Conservation (phyloP, 2,329 filamentous ascomycete species). For the Lasiodiplodia sp. region DNA sequence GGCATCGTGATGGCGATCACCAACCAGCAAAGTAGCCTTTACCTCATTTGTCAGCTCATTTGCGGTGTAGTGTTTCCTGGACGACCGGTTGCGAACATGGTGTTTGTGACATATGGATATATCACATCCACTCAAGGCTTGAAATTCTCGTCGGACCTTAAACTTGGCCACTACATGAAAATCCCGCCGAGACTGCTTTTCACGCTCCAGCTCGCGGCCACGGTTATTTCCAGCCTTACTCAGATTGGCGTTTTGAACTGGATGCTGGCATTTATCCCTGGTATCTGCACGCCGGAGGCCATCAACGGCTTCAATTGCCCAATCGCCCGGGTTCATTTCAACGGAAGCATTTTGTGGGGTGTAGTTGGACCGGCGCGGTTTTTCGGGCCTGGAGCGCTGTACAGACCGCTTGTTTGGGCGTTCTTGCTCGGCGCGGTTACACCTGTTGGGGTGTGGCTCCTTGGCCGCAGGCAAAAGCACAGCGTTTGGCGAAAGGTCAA, state of each 20-base stretch:
- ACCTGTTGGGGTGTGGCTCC: slow-evolving; percentile 77
- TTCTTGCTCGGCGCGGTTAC: slow-evolving; percentile 79
- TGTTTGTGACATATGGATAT: slow-evolving; percentile 90
- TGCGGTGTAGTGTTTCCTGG: slow-evolving; percentile 84
- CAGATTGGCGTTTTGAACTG: slow-evolving; percentile 88
- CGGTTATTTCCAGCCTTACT: slow-evolving; percentile 77
- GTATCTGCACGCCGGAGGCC: slow-evolving; percentile 80
- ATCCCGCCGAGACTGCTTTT: slow-evolving; percentile 82
- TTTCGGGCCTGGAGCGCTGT: slow-evolving; percentile 78
- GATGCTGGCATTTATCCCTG: slow-evolving; percentile 82
- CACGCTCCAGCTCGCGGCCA: slow-evolving; percentile 78
- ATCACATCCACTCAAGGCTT: slow-evolving; percentile 88
- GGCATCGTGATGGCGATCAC: slow-evolving; percentile 94
- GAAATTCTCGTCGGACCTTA: slow-evolving; percentile 87
- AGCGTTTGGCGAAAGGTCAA: slow-evolving; percentile 79
- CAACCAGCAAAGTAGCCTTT: slow-evolving; percentile 86
- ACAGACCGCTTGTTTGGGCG: slow-evolving; percentile 79
- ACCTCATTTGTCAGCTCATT: slow-evolving; percentile 84
- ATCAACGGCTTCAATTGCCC: slow-evolving; percentile 89
- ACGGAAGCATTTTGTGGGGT: slow-evolving; percentile 88
- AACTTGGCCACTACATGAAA: slow-evolving; percentile 89
- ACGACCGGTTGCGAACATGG: slow-evolving; percentile 89
- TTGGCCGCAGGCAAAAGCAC: slow-evolving; percentile 63
- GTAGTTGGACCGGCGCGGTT: slow-evolving; percentile 84
- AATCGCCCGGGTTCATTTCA: slow-evolving; percentile 87